Percentiles rank a stretch among this genome's conserved stretches.
phyloP scores from a whole-genome alignment of 768 basidiomycete genomes.

The Amylocystis lapponica region DNA sequence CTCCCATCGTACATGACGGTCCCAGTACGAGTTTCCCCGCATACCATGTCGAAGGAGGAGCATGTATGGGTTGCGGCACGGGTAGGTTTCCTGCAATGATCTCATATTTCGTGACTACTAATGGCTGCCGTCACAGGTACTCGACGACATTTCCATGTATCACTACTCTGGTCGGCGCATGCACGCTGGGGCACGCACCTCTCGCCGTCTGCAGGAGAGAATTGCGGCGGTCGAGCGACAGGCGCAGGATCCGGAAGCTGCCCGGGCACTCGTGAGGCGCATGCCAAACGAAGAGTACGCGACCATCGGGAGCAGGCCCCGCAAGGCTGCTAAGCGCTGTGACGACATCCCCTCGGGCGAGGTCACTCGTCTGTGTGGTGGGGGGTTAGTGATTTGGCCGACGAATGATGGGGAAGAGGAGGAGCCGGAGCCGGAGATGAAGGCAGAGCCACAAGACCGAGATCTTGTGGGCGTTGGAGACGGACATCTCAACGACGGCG shows the following conservation, averaged over 20 bases:
- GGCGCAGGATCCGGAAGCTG: slow-evolving; percentile 8
- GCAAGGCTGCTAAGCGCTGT: slow-evolving; percentile 34
- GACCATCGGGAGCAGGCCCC: slow-evolving; percentile 14
- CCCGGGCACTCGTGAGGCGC: slow-evolving; percentile 17
- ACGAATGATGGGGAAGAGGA: slow-evolving; percentile 4
- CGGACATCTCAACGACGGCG: background rate
- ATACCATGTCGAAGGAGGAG: slow-evolving; percentile 43
- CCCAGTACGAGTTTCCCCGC: slow-evolving; percentile 36
- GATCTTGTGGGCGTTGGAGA: background rate
- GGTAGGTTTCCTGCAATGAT: slow-evolving; percentile 33
- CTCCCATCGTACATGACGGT: slow-evolving; percentile 49
- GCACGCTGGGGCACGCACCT: slow-evolving; percentile 33
- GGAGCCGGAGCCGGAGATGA: too few relatives aligned
- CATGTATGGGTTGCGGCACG: slow-evolving; percentile 48
- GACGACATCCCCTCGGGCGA: slow-evolving; percentile 43
- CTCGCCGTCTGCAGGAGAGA: slow-evolving; percentile 18
- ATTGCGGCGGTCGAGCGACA: slow-evolving; percentile 13
- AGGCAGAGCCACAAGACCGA: background rate
- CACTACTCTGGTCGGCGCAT: slow-evolving; percentile 33
- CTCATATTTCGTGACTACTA: slow-evolving; percentile 4
- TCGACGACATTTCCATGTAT: slow-evolving; percentile 38
- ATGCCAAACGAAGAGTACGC: slow-evolving; percentile 42
- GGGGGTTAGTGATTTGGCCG: slow-evolving; percentile 40
- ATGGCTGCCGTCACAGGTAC: slow-evolving; percentile 34
- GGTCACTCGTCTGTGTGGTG: slow-evolving; percentile 40